phyloP scores from a whole-genome alignment of 495 filamentous ascomycete species.

The Xylaria acuta region DNA sequence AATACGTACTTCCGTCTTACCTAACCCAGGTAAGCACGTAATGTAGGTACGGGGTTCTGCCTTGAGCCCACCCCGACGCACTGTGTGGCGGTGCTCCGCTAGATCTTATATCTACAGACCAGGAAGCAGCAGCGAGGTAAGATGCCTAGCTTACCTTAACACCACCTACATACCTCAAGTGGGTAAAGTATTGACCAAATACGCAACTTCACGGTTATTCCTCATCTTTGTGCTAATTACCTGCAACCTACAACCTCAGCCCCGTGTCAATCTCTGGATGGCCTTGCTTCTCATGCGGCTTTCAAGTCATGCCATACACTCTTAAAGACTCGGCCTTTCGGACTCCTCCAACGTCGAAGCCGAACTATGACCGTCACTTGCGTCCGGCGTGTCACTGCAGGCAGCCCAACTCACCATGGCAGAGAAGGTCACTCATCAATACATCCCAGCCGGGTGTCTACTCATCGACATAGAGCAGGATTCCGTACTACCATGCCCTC shows the following conservation, averaged over 20 bases:
- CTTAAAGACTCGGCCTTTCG: neutral
- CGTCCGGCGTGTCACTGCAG: neutral
- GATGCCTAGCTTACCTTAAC: no score
- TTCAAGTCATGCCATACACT: neutral
- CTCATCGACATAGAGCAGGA: conserved; percentile 28
- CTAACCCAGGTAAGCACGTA: no score
- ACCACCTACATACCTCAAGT: neutral
- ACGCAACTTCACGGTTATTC: neutral
- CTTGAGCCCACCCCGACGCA: neutral
- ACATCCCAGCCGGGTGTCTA: conserved; percentile 49
- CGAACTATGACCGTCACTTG: neutral
- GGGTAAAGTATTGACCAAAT: neutral
- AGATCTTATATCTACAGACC: neutral
- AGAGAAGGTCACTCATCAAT: conserved; percentile 31
- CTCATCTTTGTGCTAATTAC: neutral
- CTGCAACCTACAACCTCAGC: neutral
- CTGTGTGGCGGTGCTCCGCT: conserved; percentile 3
- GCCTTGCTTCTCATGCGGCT: neutral
- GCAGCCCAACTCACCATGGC: conserved; percentile 16
- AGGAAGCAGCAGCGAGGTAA: neutral
- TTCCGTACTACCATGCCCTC: neutral
- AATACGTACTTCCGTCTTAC: no score
- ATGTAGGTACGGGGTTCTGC: no score
- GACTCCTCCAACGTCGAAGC: neutral
- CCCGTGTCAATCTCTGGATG: neutral